Evolutionary conservation across 2,329 filamentous ascomycete species (phyloP).

Genomic region (Rhynchosporium secalis): DNA sequence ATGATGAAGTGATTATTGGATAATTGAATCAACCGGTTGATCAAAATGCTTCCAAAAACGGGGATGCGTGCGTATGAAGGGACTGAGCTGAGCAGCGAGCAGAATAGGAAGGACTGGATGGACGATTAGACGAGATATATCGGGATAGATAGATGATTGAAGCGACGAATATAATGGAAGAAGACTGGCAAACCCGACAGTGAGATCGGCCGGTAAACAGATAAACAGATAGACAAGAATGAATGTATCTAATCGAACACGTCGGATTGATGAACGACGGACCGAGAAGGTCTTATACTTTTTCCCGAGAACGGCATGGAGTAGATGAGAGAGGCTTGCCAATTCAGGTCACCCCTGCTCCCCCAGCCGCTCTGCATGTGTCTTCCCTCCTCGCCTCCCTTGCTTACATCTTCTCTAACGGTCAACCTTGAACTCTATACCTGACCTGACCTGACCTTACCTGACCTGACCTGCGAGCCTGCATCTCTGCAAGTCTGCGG

Average conservation of each 20-base stretch:
- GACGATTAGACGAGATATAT: background rate
- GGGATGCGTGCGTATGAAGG: background rate
- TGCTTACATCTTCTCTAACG: background rate
- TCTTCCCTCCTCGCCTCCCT: background rate
- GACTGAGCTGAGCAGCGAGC: background rate
- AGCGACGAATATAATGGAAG: background rate
- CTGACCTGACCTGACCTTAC: background rate
- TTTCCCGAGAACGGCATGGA: background rate
- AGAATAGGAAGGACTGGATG: background rate
- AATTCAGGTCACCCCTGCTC: slow-evolving; percentile 1
- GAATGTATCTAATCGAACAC: background rate
- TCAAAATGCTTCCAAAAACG: slow-evolving; percentile 13
- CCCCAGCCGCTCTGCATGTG: background rate
- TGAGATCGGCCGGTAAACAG: background rate
- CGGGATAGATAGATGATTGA: background rate
- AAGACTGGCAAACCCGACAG: background rate
- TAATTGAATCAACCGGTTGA: slow-evolving; percentile 21
- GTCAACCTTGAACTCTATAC: background rate
- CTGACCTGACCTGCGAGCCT: background rate
- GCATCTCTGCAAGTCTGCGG: no score
- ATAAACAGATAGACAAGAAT: background rate
- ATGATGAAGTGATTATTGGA: slow-evolving; percentile 16
- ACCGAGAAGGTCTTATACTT: slow-evolving; percentile 12
- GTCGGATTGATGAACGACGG: background rate
- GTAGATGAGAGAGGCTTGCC: slow-evolving; percentile 9